phyloP scores from a whole-genome alignment of 768 basidiomycete species.

The Xanthoconium purpureum region DNA sequence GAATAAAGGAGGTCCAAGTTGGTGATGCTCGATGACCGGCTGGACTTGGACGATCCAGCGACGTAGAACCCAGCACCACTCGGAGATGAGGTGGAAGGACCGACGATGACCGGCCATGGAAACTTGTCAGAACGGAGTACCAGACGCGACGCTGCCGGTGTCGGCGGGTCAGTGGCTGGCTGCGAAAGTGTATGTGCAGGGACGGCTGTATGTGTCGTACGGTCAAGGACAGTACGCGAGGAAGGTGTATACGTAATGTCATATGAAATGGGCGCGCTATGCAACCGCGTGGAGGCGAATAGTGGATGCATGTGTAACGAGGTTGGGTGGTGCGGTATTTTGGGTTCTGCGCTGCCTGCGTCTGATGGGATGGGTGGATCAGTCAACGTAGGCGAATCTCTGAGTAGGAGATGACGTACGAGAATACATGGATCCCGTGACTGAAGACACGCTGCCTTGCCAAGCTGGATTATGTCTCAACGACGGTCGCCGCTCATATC shows the following conservation, averaged over 20 bases:
- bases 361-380: slow-evolving; percentile 11
- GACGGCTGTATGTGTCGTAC: slow-evolving; percentile 50
- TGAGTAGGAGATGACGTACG: slow-evolving; percentile 33
- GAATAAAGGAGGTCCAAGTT: slow-evolving; percentile 64
- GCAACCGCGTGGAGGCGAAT: slow-evolving; percentile 52
- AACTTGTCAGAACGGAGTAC: slow-evolving; percentile 55
- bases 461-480: slow-evolving; percentile 48
- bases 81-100: slow-evolving; percentile 31
- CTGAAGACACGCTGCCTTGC: slow-evolving; percentile 40
- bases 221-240: slow-evolving; percentile 54
- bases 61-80: slow-evolving; percentile 29
- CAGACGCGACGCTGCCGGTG: slow-evolving; percentile 41
- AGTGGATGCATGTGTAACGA: slow-evolving; percentile 62
- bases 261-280: slow-evolving; percentile 61
- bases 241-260: slow-evolving; percentile 57
- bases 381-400: slow-evolving; percentile 2
- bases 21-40: slow-evolving; percentile 40
- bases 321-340: slow-evolving; percentile 27
- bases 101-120: slow-evolving; percentile 59
- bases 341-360: slow-evolving; percentile 23
- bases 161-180: slow-evolving; percentile 64
- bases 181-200: slow-evolving; percentile 55
- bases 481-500: slow-evolving; percentile 43
- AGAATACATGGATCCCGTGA: slow-evolving; percentile 37
- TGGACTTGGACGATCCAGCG: slow-evolving; percentile 20